Evolutionary conservation across 140 eudicot genomes (phyloP), one percentile per base, ranked within the genome.

Genomic region (Anethum foeniculum): DNA sequence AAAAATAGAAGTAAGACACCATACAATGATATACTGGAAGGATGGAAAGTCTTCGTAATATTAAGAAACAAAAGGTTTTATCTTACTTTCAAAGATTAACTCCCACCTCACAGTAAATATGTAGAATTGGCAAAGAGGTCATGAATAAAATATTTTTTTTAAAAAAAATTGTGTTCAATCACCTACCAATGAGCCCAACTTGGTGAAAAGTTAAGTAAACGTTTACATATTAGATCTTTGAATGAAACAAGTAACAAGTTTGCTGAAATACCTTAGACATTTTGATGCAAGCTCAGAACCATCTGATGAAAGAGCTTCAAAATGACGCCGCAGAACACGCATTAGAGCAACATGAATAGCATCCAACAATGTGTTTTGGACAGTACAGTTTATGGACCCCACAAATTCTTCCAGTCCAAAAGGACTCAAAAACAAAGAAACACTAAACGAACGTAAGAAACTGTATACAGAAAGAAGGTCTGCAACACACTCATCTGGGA

Each of bases 331-430:
- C 88, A 94, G 84, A 21, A 88, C 83, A 49, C 93, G 89, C 88
- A 90, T 71, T 34, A 94, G 89, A 84, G 98, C 90, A 90, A 94
- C 94, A 84, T 94, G 98, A 83, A 94, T 84, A 71, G 94, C 89
- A 88, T 94, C 99, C 91, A 95, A 79, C 84, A 95, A 83, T 32
- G 97, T 88, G 80, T 89, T 95, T 23, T 87, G 90, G 19, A 84
- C 87, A 49, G 88, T 54, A 80, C 91, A 87, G 81, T 92, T 95
- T 75, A 95, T 91, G 36, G 97, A 91, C 18, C 99, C 99, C 81
- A 95, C 99, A 84, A 95, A 91, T 77, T 95, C 99, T 87, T 95
- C 99, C 81, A 95, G 83, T 81, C 91, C 93, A 85, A 95, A 95
- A 54, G 99, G 99, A 85, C 92, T 86, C 83, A 95, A 85, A 80